Percentiles rank a stretch among this genome's conserved stretches.
Conservation (phyloP, 2,329 filamentous ascomycete genomes). For the Penicillium freii region DNA sequence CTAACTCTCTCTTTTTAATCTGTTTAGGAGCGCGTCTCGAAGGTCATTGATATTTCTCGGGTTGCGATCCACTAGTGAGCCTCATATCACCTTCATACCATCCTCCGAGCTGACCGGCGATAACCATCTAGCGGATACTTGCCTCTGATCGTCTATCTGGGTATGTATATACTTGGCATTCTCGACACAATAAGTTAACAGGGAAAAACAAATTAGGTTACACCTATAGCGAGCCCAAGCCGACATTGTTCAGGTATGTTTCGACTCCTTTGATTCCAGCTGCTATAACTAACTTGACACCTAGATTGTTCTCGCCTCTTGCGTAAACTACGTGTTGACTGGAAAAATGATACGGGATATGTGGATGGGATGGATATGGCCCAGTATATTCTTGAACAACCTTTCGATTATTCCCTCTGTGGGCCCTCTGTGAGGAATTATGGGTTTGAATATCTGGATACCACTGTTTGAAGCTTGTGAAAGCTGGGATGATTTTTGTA, state of each 20-base stretch:
- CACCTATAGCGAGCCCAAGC: slow-evolving; percentile 88
- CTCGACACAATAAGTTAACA: slow-evolving; percentile 9
- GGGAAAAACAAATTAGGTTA: slow-evolving; percentile 61
- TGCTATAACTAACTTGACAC: background rate
- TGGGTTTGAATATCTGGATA: background rate
- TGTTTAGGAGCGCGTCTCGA: slow-evolving; percentile 87
- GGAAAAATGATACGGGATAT: background rate
- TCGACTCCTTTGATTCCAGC: slow-evolving; percentile 19
- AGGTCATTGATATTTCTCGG: slow-evolving; percentile 90
- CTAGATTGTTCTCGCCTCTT: slow-evolving; percentile 45
- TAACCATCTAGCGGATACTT: slow-evolving; percentile 73
- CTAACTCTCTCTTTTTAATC: slow-evolving; percentile 7
- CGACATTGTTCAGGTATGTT: slow-evolving; percentile 68
- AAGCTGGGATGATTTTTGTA: slow-evolving; percentile 1
- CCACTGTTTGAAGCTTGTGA: background rate
- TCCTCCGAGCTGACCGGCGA: slow-evolving; percentile 18
- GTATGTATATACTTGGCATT: slow-evolving; percentile 51
- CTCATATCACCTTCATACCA: background rate
- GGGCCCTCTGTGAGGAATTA: background rate
- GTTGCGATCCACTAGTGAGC: slow-evolving; percentile 93
- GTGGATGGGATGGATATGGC: background rate
- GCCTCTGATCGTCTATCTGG: slow-evolving; percentile 93
- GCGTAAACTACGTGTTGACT: slow-evolving; percentile 30
- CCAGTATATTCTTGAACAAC: background rate
- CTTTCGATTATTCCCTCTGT: background rate